Evolutionary conservation across 164 flowering plant species (phyloP), one percentile per base, ranked within the genome.

Genomic region (Vitis rotundifolia): DNA sequence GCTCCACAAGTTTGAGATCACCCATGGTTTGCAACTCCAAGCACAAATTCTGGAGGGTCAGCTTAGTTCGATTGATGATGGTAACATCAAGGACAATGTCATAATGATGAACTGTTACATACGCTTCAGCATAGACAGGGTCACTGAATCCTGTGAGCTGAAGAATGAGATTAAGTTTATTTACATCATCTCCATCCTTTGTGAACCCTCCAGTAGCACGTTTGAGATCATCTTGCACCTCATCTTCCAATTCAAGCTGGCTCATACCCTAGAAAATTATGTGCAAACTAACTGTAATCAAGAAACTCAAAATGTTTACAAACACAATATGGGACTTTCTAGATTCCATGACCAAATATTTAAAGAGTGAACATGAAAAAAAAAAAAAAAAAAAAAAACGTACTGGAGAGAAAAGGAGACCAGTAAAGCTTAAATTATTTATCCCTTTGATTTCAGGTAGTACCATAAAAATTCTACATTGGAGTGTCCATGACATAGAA

Each of bases 61-160:
- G 94, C 83, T 89, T 95, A 22, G 99, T 92, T 53, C 99, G 83
- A 70, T 95, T 95, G 59, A 95, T 91, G 58, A 95, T 85, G 4
- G 98, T 95, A 12, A 95, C 98, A 80, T 95, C 99, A 68, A 95
- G 94, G 37, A 93, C 92, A 80, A 95, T 93, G 73, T 95, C 99
- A 81, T 95, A 95, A 68, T 95, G 99, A 80, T 91, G 94, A 78
- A 95, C 99, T 8, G 98, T 95, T 19, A 95, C 99, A 84, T 86
- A 95, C 44, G 99, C 99, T 80, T 95, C 99, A 71, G 99, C 98
- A 87, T 95, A 95, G 7, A 95, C 99, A 26, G 98, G 99, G 76
- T 94, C 99, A 76, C 99, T 94, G 63, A 94, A 94, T 72, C 98
- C 99, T 15, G 99, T 92, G 66, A 94, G 94, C 68, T 94, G 99